Base-by-base conservation (phyloP, 75 land plant species). In the Adiantum capillusveneris region DNA sequence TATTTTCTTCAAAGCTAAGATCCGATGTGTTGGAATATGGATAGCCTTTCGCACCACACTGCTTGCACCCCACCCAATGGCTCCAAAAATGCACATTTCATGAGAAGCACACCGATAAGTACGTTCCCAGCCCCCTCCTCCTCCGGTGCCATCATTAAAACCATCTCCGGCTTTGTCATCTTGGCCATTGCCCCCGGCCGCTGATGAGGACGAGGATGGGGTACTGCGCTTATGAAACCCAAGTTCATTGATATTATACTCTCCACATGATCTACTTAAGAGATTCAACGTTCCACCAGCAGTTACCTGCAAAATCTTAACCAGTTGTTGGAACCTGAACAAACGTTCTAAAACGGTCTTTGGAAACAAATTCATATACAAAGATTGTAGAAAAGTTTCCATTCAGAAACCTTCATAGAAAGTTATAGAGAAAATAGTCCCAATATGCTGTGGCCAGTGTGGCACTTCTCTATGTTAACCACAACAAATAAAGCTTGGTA, bases 41-140 rank as follows among this genome's bases (percentile, higher is more conserved):
- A 94, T 84, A 42, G 98, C 98, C 75, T 88, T 83, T 49, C 83
- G 87, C 17, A 89, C 98, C 36, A 93, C 85, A 59, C 90, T 88
- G 63, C 98, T 93, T 9, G 98, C 96, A 42, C 96, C 98, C 71
- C 84, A 81, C 21, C 98, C 96, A 64, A 93, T 93, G 25, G 90
- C 71, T 56, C 93, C 98, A 78, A 89, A 94, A 19, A 89, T 70
- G 57, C 86, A 84, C 96, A 94, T 94, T 64, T 94, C 98, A 69
- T 70, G 75, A 6, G 98, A 93, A 18, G 98, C 86, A 75, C 87
- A 89, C 31, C 79, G 73, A 43, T 89, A 93, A 20, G 89, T 83
- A 25, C 61, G 70, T 52, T 72, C 75, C 27, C 48, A 53, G n/a
- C 43, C 68, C 19, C 67, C 69, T 2, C 45, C 25, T 2, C 45